Conservation (phyloP, 768 basidiomycete species). For the Lentinula boryana region DNA sequence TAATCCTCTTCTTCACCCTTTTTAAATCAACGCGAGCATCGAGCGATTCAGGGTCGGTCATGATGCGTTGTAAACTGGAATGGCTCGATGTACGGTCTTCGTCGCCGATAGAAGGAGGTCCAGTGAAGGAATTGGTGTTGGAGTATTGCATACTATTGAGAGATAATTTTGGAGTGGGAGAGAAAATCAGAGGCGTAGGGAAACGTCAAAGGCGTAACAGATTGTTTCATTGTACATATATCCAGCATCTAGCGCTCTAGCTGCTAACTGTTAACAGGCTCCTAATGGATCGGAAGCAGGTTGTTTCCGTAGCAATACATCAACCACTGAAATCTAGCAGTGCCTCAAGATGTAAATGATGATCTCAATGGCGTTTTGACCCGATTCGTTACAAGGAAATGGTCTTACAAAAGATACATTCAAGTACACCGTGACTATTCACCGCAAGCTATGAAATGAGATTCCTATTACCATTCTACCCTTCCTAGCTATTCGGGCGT, state of each 20-base stretch:
- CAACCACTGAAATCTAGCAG: neutral
- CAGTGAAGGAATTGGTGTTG: neutral
- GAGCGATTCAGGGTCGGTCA: neutral
- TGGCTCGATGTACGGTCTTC: neutral
- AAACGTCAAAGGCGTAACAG: neutral
- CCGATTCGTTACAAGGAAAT: too few species aligned
- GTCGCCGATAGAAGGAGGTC: neutral
- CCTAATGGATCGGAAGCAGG: neutral
- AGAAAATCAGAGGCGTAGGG: neutral
- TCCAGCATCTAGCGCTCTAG: too few species aligned
- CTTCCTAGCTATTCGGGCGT: too few species aligned
- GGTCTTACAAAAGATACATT: too few species aligned
- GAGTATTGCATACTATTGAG: neutral
- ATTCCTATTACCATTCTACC: too few species aligned
- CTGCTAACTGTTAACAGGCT: too few species aligned
- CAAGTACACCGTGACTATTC: too few species aligned
- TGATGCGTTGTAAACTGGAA: neutral
- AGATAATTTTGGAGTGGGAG: neutral
- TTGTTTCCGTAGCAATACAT: neutral
- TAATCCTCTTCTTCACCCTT: conserved; percentile 48
- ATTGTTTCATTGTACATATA: neutral
- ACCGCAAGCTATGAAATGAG: too few species aligned
- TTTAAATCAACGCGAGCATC: neutral
- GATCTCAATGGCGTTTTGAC: too few species aligned
- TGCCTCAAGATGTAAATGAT: too few species aligned